A percentile compares a stretch with the other conserved stretches of the same genome.
These are phyloP conservation scores for Cyathus pygmaeus DNA, from an alignment of 1,284 basidiomycete species.

Conservation along the genomic window DNA sequence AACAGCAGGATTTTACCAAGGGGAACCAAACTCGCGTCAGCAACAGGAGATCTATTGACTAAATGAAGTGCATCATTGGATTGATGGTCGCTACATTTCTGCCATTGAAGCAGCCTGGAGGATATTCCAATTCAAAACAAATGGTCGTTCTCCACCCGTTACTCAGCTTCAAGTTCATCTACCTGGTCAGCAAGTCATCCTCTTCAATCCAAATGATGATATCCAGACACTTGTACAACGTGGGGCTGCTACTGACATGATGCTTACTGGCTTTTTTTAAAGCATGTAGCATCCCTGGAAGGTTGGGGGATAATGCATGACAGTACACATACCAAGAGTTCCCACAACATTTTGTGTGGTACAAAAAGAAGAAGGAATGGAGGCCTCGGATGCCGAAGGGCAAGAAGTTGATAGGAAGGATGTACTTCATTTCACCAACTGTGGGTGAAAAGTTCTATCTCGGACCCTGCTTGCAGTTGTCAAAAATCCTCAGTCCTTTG, in stretches of 20 bases:
- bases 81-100: constrained; percentile 51
- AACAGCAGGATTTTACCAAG: no score
- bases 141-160: constrained; percentile 35
- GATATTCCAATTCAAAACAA: constrained; percentile 44
- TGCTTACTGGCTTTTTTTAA: no score
- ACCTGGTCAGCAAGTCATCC: constrained; percentile 44
- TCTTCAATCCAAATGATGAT: constrained; percentile 41
- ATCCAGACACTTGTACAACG: constrained; percentile 29
- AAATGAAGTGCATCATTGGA: constrained; percentile 45
- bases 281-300: no score
- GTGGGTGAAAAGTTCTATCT: constrained; percentile 51
- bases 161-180: constrained; percentile 51
- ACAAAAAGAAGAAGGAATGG: constrained; percentile 31
- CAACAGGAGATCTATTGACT: constrained; percentile 35
- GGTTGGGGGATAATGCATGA: constrained; percentile 21
- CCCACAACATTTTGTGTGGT: constrained; percentile 34
- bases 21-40: constrained; percentile 12
- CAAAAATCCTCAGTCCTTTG: constrained; percentile 45
- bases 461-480: constrained; percentile 47
- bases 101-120: constrained; percentile 46
- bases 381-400: constrained; percentile 19
- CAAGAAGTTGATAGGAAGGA: constrained; percentile 46
- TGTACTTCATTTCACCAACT: constrained; percentile 46
- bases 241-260: constrained; percentile 13
- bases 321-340: constrained; percentile 54